Base-by-base conservation (phyloP, 1,284 basidiomycete genomes). In the Trametes sp. region DNA sequence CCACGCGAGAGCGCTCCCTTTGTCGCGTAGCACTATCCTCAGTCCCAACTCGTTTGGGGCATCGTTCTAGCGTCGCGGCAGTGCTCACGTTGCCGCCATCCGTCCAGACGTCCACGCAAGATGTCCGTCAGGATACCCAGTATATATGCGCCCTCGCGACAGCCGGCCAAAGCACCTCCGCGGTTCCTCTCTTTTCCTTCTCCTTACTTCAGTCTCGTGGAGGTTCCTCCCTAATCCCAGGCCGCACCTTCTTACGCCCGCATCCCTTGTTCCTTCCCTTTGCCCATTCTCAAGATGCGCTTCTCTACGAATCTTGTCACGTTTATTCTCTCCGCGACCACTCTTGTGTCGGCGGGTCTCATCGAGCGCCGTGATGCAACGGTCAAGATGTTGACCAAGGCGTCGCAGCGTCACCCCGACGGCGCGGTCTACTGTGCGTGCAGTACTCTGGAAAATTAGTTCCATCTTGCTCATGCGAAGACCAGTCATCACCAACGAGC, bases 401-500 rank as follows among this genome's bases (percentile, higher is more conserved):
- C 56, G 9, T 64, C 62, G 4, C 19, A 50, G 24, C 62, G 61
- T 7, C 50, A 21, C 16, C 62, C 64, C 2, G 45, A 50, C 28
- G 67, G 67, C 8, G 67, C 67, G 6, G 57, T 55, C 1, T 68
- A 68, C 33, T 65, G 67, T 68, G 31, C 48, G 64, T 54, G 0
- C 26, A 50, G 58, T 46, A 1, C 26, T 10, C 6, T 5, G 1
- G 19, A 5, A 7, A 14, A 19, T 24, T 13, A n/a, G 16, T n/a
- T 5, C 28, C n/a, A 13, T 28, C 8, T 36, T 14, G 11, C 23
- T 23, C 16, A 9, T 49, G 13, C 11, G 4, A 42, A 14, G 8
- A 26, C n/a, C 28, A 71, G 70, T 71, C 53, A 68, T 69, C 33
- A 67, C 68, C 8, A 71, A 71, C 46, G 68, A 68, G 36, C 68